Conservation (phyloP, 2,329 filamentous ascomycete species). For the Nothopassalora personata region DNA sequence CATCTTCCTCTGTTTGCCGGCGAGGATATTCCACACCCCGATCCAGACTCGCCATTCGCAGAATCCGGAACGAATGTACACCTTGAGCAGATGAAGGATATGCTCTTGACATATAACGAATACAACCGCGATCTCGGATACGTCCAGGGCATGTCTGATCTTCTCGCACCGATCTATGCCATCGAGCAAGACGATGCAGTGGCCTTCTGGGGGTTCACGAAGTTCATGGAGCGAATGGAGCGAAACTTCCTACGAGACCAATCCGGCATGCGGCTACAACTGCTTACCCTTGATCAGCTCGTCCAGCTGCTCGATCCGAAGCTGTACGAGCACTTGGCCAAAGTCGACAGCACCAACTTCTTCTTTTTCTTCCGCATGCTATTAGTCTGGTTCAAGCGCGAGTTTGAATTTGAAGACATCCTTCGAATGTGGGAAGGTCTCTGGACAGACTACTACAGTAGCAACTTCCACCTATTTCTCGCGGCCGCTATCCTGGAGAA, state of each 20-base stretch:
- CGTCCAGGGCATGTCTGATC: slow-evolving; percentile 97
- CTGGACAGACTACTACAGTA: slow-evolving; percentile 88
- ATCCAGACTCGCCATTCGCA: slow-evolving; percentile 91
- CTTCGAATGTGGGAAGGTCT: slow-evolving; percentile 84
- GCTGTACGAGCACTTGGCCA: slow-evolving; percentile 83
- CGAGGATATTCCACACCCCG: slow-evolving; percentile 93
- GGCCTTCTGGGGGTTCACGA: slow-evolving; percentile 93
- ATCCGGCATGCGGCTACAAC: slow-evolving; percentile 89
- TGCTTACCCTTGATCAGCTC: slow-evolving; percentile 85
- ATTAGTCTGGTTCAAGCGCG: slow-evolving; percentile 96
- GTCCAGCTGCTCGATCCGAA: slow-evolving; percentile 96
- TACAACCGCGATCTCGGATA: slow-evolving; percentile 94
- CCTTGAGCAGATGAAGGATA: slow-evolving; percentile 97
- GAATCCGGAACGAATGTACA: slow-evolving; percentile 93
- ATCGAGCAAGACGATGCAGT: slow-evolving; percentile 96
- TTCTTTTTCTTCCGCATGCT: slow-evolving; percentile 99
- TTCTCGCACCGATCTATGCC: slow-evolving; percentile 91
- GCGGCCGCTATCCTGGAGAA: slow-evolving; percentile 92
- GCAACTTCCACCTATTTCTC: slow-evolving; percentile 90
- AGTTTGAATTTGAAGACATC: slow-evolving; percentile 86
- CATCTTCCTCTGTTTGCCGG: slow-evolving; percentile 92
- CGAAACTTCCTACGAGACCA: slow-evolving; percentile 94
- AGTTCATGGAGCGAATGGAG: slow-evolving; percentile 98
- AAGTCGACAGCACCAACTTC: slow-evolving; percentile 93
- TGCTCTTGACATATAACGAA: slow-evolving; percentile 97